Base-by-base conservation (phyloP, 495 filamentous ascomycete genomes). In the Penicillium paradoxum region DNA sequence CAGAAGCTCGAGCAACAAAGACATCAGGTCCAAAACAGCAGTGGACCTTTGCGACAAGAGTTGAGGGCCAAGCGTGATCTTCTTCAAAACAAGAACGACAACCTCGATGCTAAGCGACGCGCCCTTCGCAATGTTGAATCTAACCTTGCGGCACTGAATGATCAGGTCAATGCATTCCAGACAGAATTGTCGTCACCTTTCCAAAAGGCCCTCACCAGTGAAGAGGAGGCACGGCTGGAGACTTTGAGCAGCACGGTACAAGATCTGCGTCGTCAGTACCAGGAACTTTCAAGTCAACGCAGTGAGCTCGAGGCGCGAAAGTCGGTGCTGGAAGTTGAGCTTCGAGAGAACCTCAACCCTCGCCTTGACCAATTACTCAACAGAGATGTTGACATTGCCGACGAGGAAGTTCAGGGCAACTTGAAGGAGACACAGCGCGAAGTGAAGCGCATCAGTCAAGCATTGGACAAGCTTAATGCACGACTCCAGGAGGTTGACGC, bases 311-410 rank as follows among this genome's bases (percentile, higher is more conserved):
- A 96, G 67, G 79, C 76, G 7, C 80, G 83, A 32, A 99, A 96
- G 68, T 79, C 78, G 13, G 74, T 82, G 21, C 75, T 97, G 11
- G 93, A 99, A 58, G 83, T 88, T 36, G 88, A 96, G 60, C 71
- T 99, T 25, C 82, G 86, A 11, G 88, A 91, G 64, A 91, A 97
- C 55, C 78, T 98, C 21, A 81, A 83, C 52, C 85, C 89, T 57
- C 83, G 86, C 47, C 82, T 97, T 36, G 92, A 97, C 56, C 89
- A 96, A 62, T 84, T 99, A 36, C 82, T 86, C 46, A 79, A 84
- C 39, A 84, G 88, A 60, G 89, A 85, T 34, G 78, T 86, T 50
- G 90, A 95, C 49, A 79, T 78, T 62, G 77, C 80, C 33, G 80
- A 82, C 11, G 76, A 76, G 30, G 78, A 79, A 18, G 79, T 77